Base-by-base conservation (phyloP, 768 basidiomycete genomes). In the Boletales sp. region DNA sequence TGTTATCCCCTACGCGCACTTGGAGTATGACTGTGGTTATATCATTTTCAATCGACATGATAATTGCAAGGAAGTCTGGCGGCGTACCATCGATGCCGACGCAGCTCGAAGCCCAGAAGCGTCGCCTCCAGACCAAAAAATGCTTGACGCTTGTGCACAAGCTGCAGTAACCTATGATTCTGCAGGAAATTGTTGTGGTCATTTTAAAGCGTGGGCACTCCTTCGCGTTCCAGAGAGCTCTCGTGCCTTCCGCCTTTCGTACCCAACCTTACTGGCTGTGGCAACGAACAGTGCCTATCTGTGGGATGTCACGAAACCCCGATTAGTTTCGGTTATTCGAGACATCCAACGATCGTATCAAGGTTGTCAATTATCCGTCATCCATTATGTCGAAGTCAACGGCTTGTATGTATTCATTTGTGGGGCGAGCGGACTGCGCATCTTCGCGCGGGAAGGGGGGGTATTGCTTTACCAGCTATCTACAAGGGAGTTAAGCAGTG, bases 1-100 rank as follows among this genome's bases (percentile, higher is more conserved):
- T 45, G 47, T 32, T 46, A 48, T 50, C 30, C 43, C 27, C 13
- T 77, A 72, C 41, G 87, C 87, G 0, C 88, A 90, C 58, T 78
- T 80, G 55, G 90, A 91, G 65, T 92, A 89, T 54, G 81, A 72
- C 13, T 68, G 76, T 27, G 89, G 90, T 9, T 89, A 79, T 59
- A 69, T 90, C 41, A 69, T 90, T 41, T 87, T 89, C 61, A 84
- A 90, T 58, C 78, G 84, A 29, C 40, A 62, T 18, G 75, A 73
- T 27, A 74, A 75, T 9, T 59, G 68, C 53, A 84, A 84, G 54
- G 90, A 92, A 62, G 80, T 90, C 13, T 92, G 89, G 90, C 72
- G 84, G 27, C 74, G 59, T 24, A 58, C 72, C 7, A 56, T 69
- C 4, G 69, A 72, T 34, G 67, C 74, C 24, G 56, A 66, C 12